Evolutionary conservation across 129 eudicot species (phyloP).

Genomic region (Tagetes erecta): DNA sequence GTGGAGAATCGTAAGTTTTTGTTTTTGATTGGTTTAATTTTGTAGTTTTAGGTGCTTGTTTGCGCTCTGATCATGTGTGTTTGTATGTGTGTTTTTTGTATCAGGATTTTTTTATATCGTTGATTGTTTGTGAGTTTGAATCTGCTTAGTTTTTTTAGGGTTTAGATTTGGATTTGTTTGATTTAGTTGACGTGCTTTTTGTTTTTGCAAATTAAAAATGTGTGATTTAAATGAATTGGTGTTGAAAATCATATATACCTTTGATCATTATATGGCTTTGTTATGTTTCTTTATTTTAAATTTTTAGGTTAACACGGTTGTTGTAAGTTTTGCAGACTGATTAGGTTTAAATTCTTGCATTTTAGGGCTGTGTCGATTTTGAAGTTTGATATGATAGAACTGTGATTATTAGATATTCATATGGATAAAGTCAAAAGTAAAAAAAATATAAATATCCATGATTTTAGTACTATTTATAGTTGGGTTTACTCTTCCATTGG

Average conservation of each 20-base stretch:
- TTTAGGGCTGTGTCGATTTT: constrained; percentile 16
- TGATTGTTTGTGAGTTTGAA: constrained; percentile 3
- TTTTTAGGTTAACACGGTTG: background rate
- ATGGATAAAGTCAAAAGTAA: background rate
- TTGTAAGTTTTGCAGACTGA: background rate
- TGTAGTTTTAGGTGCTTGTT: constrained; percentile 12
- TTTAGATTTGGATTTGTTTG: constrained; percentile 32
- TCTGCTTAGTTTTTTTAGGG: constrained; percentile 30
- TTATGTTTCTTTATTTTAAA: background rate
- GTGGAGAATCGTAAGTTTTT: constrained; percentile 80
- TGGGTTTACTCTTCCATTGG: background rate
- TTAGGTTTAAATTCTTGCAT: background rate
- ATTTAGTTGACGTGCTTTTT: constrained; percentile 15
- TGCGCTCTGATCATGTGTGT: background rate
- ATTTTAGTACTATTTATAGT: constrained; percentile 1
- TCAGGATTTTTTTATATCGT: background rate
- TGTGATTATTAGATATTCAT: background rate
- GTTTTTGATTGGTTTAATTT: constrained; percentile 1
- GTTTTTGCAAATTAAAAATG: background rate
- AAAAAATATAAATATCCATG: background rate
- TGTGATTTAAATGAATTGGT: constrained; percentile 20
- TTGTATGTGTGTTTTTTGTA: constrained; percentile 18
- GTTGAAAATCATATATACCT: constrained; percentile 1
- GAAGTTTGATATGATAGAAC: constrained; percentile 11
- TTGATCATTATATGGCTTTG: constrained; percentile 6